Evolutionary conservation across 1,139 yeast genomes (phyloP), one percentile per base, ranked within the genome.

Genomic region (Pneumocystis jirovecii): DNA sequence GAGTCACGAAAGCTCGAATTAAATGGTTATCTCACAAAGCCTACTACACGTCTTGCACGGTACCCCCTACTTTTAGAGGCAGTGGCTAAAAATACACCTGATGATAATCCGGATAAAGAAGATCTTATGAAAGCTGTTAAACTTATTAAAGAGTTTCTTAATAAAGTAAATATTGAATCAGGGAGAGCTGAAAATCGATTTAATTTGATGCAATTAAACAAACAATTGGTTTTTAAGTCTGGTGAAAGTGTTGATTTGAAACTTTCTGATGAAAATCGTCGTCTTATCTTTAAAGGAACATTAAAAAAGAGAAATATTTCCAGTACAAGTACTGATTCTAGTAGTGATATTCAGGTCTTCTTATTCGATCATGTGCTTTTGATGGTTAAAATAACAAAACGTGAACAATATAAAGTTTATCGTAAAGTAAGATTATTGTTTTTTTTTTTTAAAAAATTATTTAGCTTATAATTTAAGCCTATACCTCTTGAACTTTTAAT

Each of bases 161-260:
- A 82, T 39, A 83, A 87, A 74, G 90, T 93, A 70, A 95, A 95
- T 75, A 79, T 84, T 62, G 97, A 91, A 72, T 87, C 96, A 64
- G 98, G 98, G 75, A 91, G 87, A 72, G 89, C 96, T 64, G 93
- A 95, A 56, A 97, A 93, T 78, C 82, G 96, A 70, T 91, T 90
- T 77, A 89, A 90, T 71, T 81, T 93, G 68, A 87, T 90, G 81
- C 87, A 90, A 65, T 80, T 95, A 74, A 91, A 89, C 73, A 88
- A 93, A 74, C 82, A 84, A 68, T 77, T 86, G 64, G 80, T 85
- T 12, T 86, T 85, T 77, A 81, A 87, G 69, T 85, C 85, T 4
- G 97, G 96, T 65, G 96, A 91, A 74, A 88, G 86, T 72, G 90
- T 91, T 40, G 90, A 93, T 73, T 80, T 93, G 78, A 89, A 89